Percentiles rank a stretch among this genome's conserved stretches.
phyloP scores from a whole-genome alignment of 2,329 filamentous ascomycete genomes.

The Dactylonectria macrodidyma region DNA sequence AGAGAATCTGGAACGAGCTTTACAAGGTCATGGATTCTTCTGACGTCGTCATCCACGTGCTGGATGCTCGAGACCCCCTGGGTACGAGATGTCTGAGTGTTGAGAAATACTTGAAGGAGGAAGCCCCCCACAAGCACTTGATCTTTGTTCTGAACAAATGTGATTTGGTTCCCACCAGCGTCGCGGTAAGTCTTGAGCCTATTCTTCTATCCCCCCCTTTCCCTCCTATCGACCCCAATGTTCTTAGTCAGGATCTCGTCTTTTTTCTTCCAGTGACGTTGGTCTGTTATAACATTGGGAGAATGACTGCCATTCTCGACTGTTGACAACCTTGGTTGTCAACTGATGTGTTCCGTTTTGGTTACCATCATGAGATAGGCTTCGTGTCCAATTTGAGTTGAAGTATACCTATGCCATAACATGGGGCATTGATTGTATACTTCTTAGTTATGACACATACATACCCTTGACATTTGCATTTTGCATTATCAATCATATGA shows the following conservation, averaged over 20 bases:
- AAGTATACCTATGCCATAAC: constrained; percentile 79
- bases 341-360: constrained; percentile 92
- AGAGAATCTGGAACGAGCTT: constrained; percentile 97
- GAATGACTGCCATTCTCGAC: constrained; percentile 75
- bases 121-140: constrained; percentile 96
- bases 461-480: constrained; percentile 49
- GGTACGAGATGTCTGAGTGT: constrained; percentile 85
- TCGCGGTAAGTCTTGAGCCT: constrained; percentile 83
- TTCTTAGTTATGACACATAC: constrained; percentile 99
- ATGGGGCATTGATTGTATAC: constrained; percentile 75
- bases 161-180: constrained; percentile 91
- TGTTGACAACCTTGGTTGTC: constrained; percentile 55
- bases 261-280: constrained; percentile 81
- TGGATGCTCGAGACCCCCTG: constrained; percentile 90
- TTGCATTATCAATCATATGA: constrained; percentile 33
- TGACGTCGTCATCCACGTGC: constrained; percentile 95
- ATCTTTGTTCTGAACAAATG: constrained; percentile 62
- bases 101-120: constrained; percentile 93
- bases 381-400: constrained; percentile 96
- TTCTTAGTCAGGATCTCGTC: constrained; percentile 87
- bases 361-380: constrained; percentile 81
- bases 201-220: constrained; percentile 42
- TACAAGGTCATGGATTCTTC: constrained; percentile 96
- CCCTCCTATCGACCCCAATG: constrained; percentile 70
- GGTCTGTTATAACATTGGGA: constrained; percentile 99